Conservation (phyloP, 139 green algal species). For the Pleodorina starrii region DNA sequence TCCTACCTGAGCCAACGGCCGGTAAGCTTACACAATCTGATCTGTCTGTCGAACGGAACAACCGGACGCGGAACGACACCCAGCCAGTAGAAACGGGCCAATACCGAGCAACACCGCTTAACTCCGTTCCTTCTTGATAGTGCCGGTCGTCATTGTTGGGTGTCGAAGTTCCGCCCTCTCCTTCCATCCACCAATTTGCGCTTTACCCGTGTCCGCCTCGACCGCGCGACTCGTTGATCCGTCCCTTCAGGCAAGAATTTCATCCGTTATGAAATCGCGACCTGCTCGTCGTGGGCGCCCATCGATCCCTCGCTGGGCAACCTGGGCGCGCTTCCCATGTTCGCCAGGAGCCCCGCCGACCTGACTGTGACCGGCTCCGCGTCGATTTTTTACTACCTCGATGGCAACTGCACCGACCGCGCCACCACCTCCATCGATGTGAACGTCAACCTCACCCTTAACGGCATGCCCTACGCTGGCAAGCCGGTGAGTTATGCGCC, state of each 20-base stretch:
- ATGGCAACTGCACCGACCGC: constrained; percentile 1
- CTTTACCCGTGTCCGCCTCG: not conserved
- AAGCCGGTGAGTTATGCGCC: not conserved
- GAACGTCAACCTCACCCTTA: constrained; percentile 26
- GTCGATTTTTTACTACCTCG: not conserved
- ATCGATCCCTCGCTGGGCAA: not conserved
- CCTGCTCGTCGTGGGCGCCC: not conserved
- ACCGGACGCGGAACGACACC: not conserved
- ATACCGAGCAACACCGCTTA: not conserved
- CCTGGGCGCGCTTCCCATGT: not conserved
- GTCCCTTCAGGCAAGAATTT: not conserved
- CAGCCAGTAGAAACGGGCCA: not conserved
- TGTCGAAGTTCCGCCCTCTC: not conserved
- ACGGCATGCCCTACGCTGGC: constrained; percentile 15
- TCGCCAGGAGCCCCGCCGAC: not conserved
- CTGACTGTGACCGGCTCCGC: not conserved
- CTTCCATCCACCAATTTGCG: not conserved
- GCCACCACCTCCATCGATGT: not conserved
- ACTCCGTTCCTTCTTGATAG: not conserved
- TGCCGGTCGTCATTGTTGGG: not conserved
- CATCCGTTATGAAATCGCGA: not conserved
- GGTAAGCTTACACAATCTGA: not conserved
- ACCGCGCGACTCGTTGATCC: not conserved
- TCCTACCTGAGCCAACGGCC: not conserved
- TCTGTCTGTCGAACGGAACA: not conserved